phyloP scores from a whole-genome alignment of 1,284 basidiomycete genomes.

The Irpex sp. region DNA sequence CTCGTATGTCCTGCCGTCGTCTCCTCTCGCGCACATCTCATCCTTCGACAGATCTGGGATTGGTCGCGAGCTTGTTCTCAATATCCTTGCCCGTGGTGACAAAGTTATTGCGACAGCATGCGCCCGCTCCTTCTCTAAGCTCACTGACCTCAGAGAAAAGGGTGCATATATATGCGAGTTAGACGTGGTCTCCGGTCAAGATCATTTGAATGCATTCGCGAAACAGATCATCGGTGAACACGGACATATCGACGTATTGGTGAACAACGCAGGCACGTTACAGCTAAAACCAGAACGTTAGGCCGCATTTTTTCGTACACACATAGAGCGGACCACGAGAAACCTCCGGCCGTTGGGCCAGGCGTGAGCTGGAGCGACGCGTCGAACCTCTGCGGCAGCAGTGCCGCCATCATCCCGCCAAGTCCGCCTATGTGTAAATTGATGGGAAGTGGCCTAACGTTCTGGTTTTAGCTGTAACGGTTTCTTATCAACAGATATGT shows the following conservation, averaged over 20 bases:
- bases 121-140: constrained; percentile 19
- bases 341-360: no score
- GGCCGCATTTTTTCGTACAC: no score
- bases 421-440: no score
- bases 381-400: no score
- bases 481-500: no score
- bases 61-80: constrained; percentile 28
- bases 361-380: no score
- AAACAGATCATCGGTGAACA: constrained; percentile 30
- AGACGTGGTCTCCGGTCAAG: constrained; percentile 26
- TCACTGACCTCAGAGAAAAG: constrained; percentile 21
- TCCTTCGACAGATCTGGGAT: constrained; percentile 23
- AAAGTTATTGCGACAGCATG: constrained; percentile 31
- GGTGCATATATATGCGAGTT: constrained; percentile 27
- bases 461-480: no score
- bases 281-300: no score
- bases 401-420: no score
- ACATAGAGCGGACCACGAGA: no score
- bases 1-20: constrained; percentile 1
- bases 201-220: constrained; percentile 32
- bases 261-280: not conserved
- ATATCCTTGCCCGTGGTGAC: constrained; percentile 26
- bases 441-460: no score
- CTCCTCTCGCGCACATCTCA: not conserved
- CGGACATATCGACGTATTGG: constrained; percentile 11